Evolutionary conservation across 495 filamentous ascomycete species (phyloP).

Genomic region (Oidiodendron maius): DNA sequence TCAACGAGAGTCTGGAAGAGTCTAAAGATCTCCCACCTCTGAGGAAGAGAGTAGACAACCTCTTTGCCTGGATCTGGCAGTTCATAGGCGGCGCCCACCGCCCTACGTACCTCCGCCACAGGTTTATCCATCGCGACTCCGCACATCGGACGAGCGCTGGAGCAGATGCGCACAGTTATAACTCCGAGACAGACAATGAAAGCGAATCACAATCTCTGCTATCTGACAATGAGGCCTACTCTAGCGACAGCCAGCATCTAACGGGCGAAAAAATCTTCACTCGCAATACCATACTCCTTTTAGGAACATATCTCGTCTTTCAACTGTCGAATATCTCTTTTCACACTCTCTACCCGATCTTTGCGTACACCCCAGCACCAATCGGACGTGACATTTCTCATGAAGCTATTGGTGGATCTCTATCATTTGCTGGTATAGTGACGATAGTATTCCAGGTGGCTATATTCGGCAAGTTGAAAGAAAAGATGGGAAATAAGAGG

Average conservation of each 20-base stretch:
- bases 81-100: constrained; percentile 52
- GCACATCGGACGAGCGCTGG: constrained; percentile 24
- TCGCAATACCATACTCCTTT: constrained; percentile 74
- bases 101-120: constrained; percentile 51
- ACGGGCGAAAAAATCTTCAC: constrained; percentile 54
- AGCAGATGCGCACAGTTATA: constrained; percentile 29
- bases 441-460: constrained; percentile 87
- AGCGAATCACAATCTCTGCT: constrained; percentile 22
- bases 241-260: constrained; percentile 31
- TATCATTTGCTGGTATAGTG: constrained; percentile 76
- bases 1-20: constrained; percentile 85
- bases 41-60: constrained; percentile 46
- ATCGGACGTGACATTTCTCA: constrained; percentile 71
- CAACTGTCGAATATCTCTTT: constrained; percentile 25
- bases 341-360: constrained; percentile 52
- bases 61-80: constrained; percentile 71
- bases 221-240: constrained; percentile 18
- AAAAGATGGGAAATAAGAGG: constrained; percentile 76
- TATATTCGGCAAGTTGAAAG: constrained; percentile 71
- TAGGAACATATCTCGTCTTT: constrained; percentile 22
- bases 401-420: constrained; percentile 74
- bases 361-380: constrained; percentile 66
- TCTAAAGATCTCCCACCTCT: constrained; percentile 57
- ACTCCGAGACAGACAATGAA: constrained; percentile 20
- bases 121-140: constrained; percentile 5